Base-by-base conservation (phyloP, 176 grass and related monocot genomes). In the Carex cristatella region DNA sequence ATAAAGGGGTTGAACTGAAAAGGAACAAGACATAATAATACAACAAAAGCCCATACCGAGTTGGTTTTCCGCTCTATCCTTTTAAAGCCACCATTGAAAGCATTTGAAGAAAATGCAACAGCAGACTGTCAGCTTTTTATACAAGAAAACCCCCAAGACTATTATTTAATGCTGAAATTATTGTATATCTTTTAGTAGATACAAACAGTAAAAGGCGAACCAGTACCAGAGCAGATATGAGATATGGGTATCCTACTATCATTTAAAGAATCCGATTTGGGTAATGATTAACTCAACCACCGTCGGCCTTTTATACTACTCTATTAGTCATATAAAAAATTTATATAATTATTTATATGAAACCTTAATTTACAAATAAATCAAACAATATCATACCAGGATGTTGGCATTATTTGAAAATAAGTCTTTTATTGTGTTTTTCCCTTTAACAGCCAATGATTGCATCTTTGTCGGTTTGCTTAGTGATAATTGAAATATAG, bases 71-170 rank as follows among this genome's bases (percentile, higher is more conserved):
- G 28, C 14, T 75, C 44, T 53, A 23, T 37, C 71, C 7, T 75
- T 83, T 59, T 81, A 84, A 80, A 85, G 54, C 18, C 12, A 53
- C n/a, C 54, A 73, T 81, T 81, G 87, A 65, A 81, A 89, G 87
- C 42, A 48, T 75, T 79, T 69, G 70, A 48, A 82, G 69, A 61
- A 59, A 86, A 84, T 28, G 63, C 81, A 66, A 83, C 19, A 55
- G 65, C 44, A 83, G 44, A 31, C 23, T 81, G 61, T 33, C 84
- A 79, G 53, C 72, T 70, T 78, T 77, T 64, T 61, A 76, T 84
- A 49, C 31, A 28, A 83, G 13, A 62, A 77, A 44, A 46, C 3
- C 44, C n/a, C 46, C 42, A 66, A 66, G n/a, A 69, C 63, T 51
- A 54, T 30, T 69, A 33, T 83, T 83, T 55, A 63, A 38, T 79